Conservation (phyloP, 179 eudicot genomes). For the Nepenthes alata region DNA sequence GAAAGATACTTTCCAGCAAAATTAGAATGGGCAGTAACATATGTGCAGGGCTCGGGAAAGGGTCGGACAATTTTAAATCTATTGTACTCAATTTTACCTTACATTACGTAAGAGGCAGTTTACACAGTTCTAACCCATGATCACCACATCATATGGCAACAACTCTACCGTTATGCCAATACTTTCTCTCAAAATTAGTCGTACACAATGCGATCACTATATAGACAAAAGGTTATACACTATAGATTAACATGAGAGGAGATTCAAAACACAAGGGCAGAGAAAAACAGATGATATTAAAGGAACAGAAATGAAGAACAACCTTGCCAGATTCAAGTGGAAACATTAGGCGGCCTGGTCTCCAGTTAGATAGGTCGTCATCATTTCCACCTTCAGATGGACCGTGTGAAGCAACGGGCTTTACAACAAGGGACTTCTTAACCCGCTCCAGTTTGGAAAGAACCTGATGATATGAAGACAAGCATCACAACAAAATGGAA, state of each 20-base stretch:
- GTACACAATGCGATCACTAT: too few species aligned
- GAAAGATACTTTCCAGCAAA: too few species aligned
- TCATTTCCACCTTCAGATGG: conserved; percentile 22
- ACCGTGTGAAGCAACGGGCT: conserved; percentile 27
- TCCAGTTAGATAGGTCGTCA: conserved; percentile 68
- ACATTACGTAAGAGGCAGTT: too few species aligned
- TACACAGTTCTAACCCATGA: too few species aligned
- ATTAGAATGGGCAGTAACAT: too few species aligned
- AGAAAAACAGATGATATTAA: not conserved
- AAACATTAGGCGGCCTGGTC: conserved; percentile 37
- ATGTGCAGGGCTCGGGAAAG: too few species aligned
- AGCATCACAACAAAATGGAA: not conserved
- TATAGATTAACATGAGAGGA: not conserved
- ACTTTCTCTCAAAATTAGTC: too few species aligned
- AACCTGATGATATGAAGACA: conserved; percentile 25
- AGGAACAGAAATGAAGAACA: conserved; percentile 4
- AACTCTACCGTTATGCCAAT: too few species aligned
- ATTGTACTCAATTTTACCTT: too few species aligned
- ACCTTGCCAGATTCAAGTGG: conserved; percentile 61
- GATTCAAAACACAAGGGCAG: not conserved
- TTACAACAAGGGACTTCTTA: conserved; percentile 28
- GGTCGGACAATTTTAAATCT: too few species aligned
- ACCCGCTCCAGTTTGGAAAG: conserved; percentile 75
- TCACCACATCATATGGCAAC: too few species aligned
- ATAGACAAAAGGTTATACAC: too few species aligned